Evolutionary conservation across 345 rosid species (phyloP), one percentile per base, ranked within the genome.

Genomic region (Eucalyptus sp.): DNA sequence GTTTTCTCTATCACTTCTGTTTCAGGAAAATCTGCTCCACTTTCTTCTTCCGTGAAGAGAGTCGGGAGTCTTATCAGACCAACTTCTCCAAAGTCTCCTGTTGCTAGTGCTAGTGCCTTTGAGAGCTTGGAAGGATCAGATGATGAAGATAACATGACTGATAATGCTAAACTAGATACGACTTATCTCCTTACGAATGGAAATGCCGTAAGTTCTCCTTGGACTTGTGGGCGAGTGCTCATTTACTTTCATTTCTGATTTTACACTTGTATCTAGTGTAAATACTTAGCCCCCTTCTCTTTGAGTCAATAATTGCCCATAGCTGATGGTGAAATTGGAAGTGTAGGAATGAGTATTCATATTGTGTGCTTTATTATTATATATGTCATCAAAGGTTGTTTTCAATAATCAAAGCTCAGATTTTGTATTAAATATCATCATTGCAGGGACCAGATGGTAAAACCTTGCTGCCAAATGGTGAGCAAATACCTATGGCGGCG

Each of bases 1-100:
- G 37, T 22, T 46, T 46, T 18, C 50, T 29, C 8, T 25, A 87
- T 81, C 46, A 58, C 85, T 88, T 85, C 24, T 91, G 86, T 92
- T 91, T 51, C 94, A 97, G 99, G 95, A 87, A 94, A 94, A 91
- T 89, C 98, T 89, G 89, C 95, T 80, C 93, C 93, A 58, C 96
- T 91, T 90, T 92, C 91, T 60, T 89, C 92, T 91, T 90, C 92
- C 76, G 88, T 93, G 50, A 96, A 94, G 95, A 95, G 96, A 91
- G 48, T 92, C 86, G 95, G 96, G 86, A 94, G 88, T 90, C 91
- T 95, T 89, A 93, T 94, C 37, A 94, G 97, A 91, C 95, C 98
- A 89, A 95, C 95, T 68, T 95, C 99, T 88, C 99, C 99, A 0
- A 97, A 96, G 92, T 98, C 99, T 44, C 99, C 99, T 86, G 97